phyloP scores from a whole-genome alignment of 257 asterid species.

The Solanum sitiens region DNA sequence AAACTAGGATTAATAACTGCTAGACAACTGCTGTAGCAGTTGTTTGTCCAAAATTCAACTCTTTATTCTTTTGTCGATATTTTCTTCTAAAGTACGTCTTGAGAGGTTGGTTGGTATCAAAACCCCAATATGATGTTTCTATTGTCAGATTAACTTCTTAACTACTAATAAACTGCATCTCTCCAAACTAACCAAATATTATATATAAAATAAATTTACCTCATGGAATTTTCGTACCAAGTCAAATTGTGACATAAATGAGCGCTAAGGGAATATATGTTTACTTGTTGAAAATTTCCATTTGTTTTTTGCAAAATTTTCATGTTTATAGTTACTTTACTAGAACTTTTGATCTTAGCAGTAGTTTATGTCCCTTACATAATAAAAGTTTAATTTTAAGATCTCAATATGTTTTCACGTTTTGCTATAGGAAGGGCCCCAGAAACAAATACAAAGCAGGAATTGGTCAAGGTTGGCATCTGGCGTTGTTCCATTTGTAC shows the following conservation, averaged over 20 bases:
- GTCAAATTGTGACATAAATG: not conserved
- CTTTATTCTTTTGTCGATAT: no score
- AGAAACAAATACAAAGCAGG: slow-evolving; percentile 23
- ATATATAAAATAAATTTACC: not conserved
- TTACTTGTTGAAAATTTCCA: not conserved
- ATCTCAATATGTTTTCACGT: slow-evolving; percentile 4
- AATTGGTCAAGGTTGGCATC: slow-evolving; percentile 26
- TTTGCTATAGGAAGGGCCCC: slow-evolving; percentile 22
- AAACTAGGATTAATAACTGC: no score
- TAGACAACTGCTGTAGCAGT: no score
- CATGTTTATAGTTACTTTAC: not conserved
- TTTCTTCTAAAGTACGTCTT: no score
- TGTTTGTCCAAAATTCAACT: no score
- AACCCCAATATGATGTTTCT: not conserved
- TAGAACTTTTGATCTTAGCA: not conserved
- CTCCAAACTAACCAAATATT: not conserved
- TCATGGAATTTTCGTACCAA: not conserved
- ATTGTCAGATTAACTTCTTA: not conserved
- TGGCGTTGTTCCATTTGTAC: slow-evolving; percentile 94
- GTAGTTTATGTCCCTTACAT: not conserved
- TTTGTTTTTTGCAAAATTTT: not conserved
- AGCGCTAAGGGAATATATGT: not conserved
- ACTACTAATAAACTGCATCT: not conserved
- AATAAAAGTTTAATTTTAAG: not conserved
- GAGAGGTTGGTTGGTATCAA: no score